Base-by-base conservation (phyloP, 2,329 filamentous ascomycete genomes). In the Xylaria sp. region DNA sequence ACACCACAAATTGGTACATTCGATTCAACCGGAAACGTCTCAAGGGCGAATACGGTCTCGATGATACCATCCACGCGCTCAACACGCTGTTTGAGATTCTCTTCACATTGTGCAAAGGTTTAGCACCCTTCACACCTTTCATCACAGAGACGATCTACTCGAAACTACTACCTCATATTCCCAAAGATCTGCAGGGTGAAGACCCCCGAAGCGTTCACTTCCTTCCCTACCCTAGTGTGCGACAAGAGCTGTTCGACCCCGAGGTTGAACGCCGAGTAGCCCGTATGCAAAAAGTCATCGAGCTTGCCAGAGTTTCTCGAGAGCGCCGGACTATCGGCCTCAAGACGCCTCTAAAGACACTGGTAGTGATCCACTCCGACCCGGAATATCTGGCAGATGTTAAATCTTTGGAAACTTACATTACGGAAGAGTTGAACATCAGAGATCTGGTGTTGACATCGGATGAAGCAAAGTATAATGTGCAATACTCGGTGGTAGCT, bases 1-100 rank as follows among this genome's bases (percentile, higher is more conserved):
- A 97, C 82, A 94, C 93, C 3, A 98, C 94, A n/a, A 98, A 98
- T 82, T 98, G 94, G 94, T 98, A 98, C 82, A 98, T 98, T 80
- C 89, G 94, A 70, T 97, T 97, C 85, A 98, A 98, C 84, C 89
- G 94, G 64, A 92, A 89, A 77, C 87, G 91, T 54, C 81, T 93
- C 64, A 93, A 93, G 86, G 91, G 91, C 57, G 91, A 73, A 56
- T 69, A 71, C n/a, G 72, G 72, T 2, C 82, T 93, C 28, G 88
- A 94, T 15, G 96, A 98, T 79, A 98, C 96, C 12, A 85, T 91
- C 60, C 93, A 97, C 77, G 96, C 95, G 0, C 86, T 99, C 64
- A 97, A 98, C 82, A 95, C 96, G 1, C 88, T 98, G 8, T 98
- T 97, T 76, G 94, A 98, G 82, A 93, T 98, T 65, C 86, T 98